phyloP scores from a whole-genome alignment of 129 eudicot species.

The Pittosporum tobira region DNA sequence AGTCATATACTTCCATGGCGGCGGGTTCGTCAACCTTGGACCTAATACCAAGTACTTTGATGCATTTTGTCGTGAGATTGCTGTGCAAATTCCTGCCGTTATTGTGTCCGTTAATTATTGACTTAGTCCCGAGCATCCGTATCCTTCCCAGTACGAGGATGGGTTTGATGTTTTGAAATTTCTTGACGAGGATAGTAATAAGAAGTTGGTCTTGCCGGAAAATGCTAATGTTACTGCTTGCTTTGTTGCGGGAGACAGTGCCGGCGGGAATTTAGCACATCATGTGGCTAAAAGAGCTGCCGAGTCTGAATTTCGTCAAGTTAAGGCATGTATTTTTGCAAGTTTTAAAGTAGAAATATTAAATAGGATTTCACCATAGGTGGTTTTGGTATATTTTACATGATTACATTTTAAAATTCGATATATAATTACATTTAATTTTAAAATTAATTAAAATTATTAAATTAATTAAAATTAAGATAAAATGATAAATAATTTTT shows the following conservation, averaged over 20 bases:
- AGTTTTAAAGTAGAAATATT: too few relatives aligned
- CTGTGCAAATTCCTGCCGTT: constrained; percentile 19
- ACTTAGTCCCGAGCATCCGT: constrained; percentile 34
- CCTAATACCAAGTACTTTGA: constrained; percentile 27
- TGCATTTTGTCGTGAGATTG: constrained; percentile 34
- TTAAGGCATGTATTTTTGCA: too few relatives aligned
- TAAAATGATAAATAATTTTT: too few relatives aligned
- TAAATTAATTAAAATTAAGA: too few relatives aligned
- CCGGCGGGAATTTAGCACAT: constrained; percentile 43
- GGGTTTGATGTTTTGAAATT: constrained; percentile 33
- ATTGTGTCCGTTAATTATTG: constrained; percentile 48
- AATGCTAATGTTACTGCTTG: constrained; percentile 33
- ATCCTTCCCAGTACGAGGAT: constrained; percentile 40
- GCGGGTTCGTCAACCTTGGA: constrained; percentile 34
- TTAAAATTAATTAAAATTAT: too few relatives aligned
- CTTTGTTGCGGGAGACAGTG: constrained; percentile 41
- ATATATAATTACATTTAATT: too few relatives aligned
- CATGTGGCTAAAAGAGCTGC: constrained; percentile 25
- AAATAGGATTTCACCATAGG: too few relatives aligned
- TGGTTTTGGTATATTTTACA: too few relatives aligned
- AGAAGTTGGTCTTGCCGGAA: constrained; percentile 13
- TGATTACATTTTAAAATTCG: too few relatives aligned
- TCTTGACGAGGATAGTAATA: constrained; percentile 11
- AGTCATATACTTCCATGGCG: constrained; percentile 44
- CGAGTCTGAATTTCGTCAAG: constrained; percentile 5